Evolutionary conservation across 148 eudicot species (phyloP).

Genomic region (Cornus kousa): DNA sequence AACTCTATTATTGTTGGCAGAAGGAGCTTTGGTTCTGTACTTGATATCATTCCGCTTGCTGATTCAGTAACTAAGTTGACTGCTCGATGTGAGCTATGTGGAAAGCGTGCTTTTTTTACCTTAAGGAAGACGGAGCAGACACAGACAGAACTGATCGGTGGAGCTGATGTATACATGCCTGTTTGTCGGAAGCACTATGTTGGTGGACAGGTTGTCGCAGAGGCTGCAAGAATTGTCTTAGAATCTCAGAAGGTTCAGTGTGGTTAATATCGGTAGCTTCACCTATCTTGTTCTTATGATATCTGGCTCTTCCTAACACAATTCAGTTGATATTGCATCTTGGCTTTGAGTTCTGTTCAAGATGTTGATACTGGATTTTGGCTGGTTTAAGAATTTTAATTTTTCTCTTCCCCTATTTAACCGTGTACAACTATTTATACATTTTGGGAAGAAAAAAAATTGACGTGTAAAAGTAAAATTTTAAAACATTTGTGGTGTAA

Average conservation of each 20-base stretch:
- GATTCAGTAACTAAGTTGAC: conserved; percentile 82
- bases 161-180: conserved; percentile 95
- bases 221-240: conserved; percentile 57
- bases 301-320: neutral
- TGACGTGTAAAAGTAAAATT: too few relatives aligned
- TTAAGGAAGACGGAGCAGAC: conserved; percentile 84
- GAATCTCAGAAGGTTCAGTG: conserved; percentile 60
- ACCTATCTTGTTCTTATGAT: neutral
- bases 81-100: conserved; percentile 88
- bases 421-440: too few relatives aligned
- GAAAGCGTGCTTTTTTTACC: conserved; percentile 77
- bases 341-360: neutral
- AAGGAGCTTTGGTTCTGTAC: conserved; percentile 89
- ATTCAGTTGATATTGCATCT: neutral
- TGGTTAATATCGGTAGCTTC: conserved; percentile 19
- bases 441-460: too few relatives aligned
- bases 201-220: conserved; percentile 79
- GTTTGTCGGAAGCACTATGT: conserved; percentile 90
- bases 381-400: neutral
- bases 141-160: conserved; percentile 82
- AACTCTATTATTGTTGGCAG: conserved; percentile 35
- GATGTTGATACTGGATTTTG: neutral
- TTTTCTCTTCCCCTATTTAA: neutral
- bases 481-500: too few relatives aligned
- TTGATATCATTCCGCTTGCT: conserved; percentile 84